Percentiles rank a stretch among this genome's conserved stretches.
These are phyloP conservation scores for Uronychia binucleata DNA, from an alignment of 73 alveolate species.

Conservation along the genomic window DNA sequence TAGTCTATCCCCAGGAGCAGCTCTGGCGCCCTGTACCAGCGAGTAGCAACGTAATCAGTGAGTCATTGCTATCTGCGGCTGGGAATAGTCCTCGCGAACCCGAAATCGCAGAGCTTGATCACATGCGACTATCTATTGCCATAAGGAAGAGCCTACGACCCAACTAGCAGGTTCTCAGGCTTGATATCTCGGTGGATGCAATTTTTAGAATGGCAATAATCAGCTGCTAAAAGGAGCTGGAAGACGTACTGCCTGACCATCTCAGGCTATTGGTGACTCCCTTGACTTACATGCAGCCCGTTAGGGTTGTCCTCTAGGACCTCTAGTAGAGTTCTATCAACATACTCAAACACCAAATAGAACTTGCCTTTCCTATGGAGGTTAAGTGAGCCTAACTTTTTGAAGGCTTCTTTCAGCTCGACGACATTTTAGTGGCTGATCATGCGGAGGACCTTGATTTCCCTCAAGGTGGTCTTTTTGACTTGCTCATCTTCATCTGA, in stretches of 20 bases:
- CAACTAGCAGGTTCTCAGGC: conserved; percentile 45
- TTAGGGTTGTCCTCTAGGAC: conserved; percentile 86
- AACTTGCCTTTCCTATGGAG: conserved; percentile 82
- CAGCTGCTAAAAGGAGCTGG: conserved; percentile 5
- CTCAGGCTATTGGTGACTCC: conserved; percentile 31
- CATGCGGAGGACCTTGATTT: conserved; percentile 80
- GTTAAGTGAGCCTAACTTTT: neutral
- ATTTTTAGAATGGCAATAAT: conserved; percentile 1
- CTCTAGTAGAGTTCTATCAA: conserved; percentile 91
- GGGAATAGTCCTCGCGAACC: conserved; percentile 40
- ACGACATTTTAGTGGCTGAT: conserved; percentile 83
- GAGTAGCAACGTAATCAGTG: conserved; percentile 65
- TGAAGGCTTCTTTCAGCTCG: conserved; percentile 78
- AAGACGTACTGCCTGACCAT: neutral
- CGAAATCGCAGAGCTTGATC: conserved; percentile 66
- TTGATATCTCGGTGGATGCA: conserved; percentile 13
- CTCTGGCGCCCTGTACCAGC: conserved; percentile 72
- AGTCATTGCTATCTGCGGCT: neutral
- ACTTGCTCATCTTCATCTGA: conserved; percentile 87
- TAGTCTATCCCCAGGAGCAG: conserved; percentile 60
- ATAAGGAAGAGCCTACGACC: conserved; percentile 14
- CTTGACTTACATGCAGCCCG: conserved; percentile 75
- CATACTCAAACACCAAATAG: conserved; percentile 93
- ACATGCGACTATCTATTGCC: neutral
- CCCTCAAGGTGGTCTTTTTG: conserved; percentile 85